Conservation (phyloP, 2,329 filamentous ascomycete genomes). For the Claviceps africana region DNA sequence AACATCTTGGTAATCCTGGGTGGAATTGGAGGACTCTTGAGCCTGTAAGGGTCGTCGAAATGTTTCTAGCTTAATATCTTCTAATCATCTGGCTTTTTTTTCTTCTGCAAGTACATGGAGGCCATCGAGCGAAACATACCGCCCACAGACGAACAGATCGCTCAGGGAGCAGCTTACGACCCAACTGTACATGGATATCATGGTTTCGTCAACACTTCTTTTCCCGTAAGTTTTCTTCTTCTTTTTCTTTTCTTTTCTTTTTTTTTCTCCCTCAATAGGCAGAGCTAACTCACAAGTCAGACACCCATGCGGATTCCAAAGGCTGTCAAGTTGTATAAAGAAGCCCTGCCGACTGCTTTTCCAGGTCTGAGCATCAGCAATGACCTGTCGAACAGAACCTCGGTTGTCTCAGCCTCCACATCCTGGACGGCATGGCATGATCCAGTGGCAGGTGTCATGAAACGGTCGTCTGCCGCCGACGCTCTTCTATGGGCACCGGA, state of each 20-base stretch:
- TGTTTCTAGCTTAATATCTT: not conserved
- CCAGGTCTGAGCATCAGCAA: conserved; percentile 10
- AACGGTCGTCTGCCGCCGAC: conserved; percentile 12
- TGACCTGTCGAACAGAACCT: conserved; percentile 12
- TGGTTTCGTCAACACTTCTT: conserved; percentile 12
- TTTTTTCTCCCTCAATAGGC: not conserved
- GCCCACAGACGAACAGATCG: conserved; percentile 8
- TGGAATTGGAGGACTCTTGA: conserved; percentile 22
- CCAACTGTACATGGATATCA: conserved; percentile 17
- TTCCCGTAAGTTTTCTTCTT: conserved; percentile 8
- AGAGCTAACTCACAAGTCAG: not conserved
- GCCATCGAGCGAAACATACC: conserved; percentile 12
- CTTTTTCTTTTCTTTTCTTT: not conserved
- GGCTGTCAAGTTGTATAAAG: conserved; percentile 11
- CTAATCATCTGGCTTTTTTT: not conserved
- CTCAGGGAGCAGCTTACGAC: conserved; percentile 10
- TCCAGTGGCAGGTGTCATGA: conserved; percentile 4
- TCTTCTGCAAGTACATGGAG: conserved; percentile 7
- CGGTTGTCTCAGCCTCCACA: conserved; percentile 11
- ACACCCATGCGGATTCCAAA: conserved; percentile 11
- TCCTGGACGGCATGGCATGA: conserved; percentile 14
- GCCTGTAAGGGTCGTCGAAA: conserved; percentile 5
- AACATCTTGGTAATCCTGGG: conserved; percentile 11
- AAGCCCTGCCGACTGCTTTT: conserved; percentile 9
- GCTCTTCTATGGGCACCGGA: conserved; percentile 20